A percentile compares a stretch with the other conserved stretches of the same genome.
Conservation (phyloP, 352 stramenopile genomes). For the Pythium guiyangense region DNA sequence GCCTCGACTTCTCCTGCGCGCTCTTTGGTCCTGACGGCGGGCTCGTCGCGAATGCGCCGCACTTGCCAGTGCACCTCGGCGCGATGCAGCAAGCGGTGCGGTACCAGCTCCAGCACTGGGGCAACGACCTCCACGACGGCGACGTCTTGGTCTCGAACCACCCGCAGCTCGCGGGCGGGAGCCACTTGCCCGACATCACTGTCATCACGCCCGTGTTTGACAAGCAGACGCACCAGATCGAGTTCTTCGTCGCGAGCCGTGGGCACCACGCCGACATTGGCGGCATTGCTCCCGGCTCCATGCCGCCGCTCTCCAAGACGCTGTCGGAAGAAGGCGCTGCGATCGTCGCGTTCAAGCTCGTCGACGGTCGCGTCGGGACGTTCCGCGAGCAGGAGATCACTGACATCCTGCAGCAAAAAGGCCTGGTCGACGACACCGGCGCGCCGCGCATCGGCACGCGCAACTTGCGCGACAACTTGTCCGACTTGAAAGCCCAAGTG, state of each 20-base stretch:
- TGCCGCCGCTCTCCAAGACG: slow-evolving; percentile 94
- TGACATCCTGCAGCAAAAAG: slow-evolving; percentile 93
- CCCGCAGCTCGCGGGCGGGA: slow-evolving; percentile 96
- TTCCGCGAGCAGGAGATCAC: slow-evolving; percentile 97
- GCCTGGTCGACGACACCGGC: slow-evolving; percentile 70
- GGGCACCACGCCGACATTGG: slow-evolving; percentile 98
- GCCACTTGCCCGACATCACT: slow-evolving; percentile 98
- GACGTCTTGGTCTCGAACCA: slow-evolving; percentile 99
- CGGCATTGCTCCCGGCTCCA: slow-evolving; percentile 93
- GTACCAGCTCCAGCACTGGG: slow-evolving; percentile 91
- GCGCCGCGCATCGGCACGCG: slow-evolving; percentile 90
- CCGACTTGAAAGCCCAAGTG: slow-evolving; percentile 96
- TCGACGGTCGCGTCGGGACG: slow-evolving; percentile 88
- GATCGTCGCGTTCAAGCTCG: slow-evolving; percentile 99
- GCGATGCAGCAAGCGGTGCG: slow-evolving; percentile 97
- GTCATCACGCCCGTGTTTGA: slow-evolving; percentile 99
- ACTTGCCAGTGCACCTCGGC: slow-evolving; percentile 98
- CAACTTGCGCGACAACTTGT: slow-evolving; percentile 97
- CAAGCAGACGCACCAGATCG: slow-evolving; percentile 82
- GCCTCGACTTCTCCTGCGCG: slow-evolving; percentile 98
- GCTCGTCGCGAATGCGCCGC: slow-evolving; percentile 99
- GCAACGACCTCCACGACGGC: slow-evolving; percentile 90
- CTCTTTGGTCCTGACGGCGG: slow-evolving; percentile 96
- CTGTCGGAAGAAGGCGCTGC: slow-evolving; percentile 97
- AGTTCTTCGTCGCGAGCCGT: slow-evolving; percentile 98